Evolutionary conservation across 169 alveolate genomes (phyloP).

Genomic region (Amoebophrya sp.): DNA sequence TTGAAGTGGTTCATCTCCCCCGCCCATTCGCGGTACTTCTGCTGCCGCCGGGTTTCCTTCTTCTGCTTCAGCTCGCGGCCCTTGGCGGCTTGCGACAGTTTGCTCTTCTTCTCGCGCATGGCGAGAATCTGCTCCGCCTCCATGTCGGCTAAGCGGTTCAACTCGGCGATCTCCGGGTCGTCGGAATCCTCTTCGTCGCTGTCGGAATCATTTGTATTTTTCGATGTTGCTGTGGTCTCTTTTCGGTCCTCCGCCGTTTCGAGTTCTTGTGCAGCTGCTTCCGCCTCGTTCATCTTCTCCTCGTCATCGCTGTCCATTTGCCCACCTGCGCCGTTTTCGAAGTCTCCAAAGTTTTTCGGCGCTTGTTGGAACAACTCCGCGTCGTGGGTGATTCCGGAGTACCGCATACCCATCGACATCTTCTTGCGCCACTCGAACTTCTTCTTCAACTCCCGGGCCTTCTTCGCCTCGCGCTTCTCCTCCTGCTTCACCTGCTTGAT

Average conservation of each 20-base stretch:
- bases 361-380: slow-evolving; percentile 23
- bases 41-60: slow-evolving; percentile 40
- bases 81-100: neutral
- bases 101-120: neutral
- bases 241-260: neutral
- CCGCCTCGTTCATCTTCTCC: neutral
- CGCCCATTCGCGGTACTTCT: slow-evolving; percentile 23
- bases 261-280: neutral
- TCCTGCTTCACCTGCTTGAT: neutral
- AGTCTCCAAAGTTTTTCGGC: neutral
- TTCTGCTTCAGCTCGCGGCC: slow-evolving; percentile 17
- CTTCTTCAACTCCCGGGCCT: neutral
- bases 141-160: neutral
- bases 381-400: neutral
- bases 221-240: neutral
- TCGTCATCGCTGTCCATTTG: slow-evolving; percentile 16
- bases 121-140: neutral
- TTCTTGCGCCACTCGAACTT: slow-evolving; percentile 33
- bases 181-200: neutral
- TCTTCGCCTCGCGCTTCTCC: neutral
- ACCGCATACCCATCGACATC: slow-evolving; percentile 33
- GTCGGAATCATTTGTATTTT: neutral
- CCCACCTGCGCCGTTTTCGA: neutral
- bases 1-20: slow-evolving; percentile 3
- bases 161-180: neutral